phyloP scores from a whole-genome alignment of 305 asterid species.

The Fraxinus sp. region DNA sequence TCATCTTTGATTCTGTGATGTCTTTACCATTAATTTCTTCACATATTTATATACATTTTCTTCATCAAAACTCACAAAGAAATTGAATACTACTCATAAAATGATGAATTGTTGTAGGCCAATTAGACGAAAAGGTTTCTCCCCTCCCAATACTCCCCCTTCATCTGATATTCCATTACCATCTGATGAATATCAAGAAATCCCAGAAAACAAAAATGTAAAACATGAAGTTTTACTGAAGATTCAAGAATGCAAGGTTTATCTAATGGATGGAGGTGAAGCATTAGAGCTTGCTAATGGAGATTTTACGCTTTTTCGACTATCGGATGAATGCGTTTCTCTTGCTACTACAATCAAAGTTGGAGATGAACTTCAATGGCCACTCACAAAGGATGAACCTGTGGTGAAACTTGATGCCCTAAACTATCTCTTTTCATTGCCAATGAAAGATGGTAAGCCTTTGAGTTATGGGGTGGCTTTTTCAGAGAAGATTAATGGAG shows the following conservation, averaged over 20 bases:
- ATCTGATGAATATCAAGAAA: conserved; percentile 17
- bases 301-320: conserved; percentile 41
- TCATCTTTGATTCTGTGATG: not conserved
- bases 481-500: conserved; percentile 29
- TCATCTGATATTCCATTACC: not conserved
- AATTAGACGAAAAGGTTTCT: conserved; percentile 37
- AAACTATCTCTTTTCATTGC: conserved; percentile 66
- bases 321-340: conserved; percentile 47
- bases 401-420: conserved; percentile 63
- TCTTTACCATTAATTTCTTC: not conserved
- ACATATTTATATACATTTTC: not conserved
- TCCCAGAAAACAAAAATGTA: conserved; percentile 36
- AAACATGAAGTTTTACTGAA: conserved; percentile 50
- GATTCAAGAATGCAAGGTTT: conserved; percentile 65
- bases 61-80: conserved; percentile 8
- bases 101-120: conserved; percentile 55
- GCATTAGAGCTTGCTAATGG: conserved; percentile 59
- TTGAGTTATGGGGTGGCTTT: conserved; percentile 76
- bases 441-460: conserved; percentile 56
- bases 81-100: not conserved
- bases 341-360: conserved; percentile 65
- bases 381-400: conserved; percentile 78
- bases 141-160: conserved; percentile 19
- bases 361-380: conserved; percentile 78
- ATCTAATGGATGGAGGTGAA: conserved; percentile 66